Evolutionary conservation across 1,284 basidiomycete genomes (phyloP).

Genomic region (Sanguinoderma infundibulare): DNA sequence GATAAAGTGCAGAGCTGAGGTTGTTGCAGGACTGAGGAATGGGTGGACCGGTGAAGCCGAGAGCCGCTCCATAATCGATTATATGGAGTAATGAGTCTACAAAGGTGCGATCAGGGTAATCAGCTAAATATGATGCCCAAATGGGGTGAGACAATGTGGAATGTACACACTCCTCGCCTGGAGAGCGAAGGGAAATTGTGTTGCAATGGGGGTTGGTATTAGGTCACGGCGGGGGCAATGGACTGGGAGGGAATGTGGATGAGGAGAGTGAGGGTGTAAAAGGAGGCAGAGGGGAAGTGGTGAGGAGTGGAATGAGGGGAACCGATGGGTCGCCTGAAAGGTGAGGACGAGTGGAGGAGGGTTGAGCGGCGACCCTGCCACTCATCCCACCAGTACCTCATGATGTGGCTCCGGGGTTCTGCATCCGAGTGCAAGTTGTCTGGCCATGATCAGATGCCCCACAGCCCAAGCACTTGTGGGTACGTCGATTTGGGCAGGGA

Average conservation of each 20-base stretch:
- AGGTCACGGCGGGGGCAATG: conserved; percentile 9
- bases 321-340: too few species aligned
- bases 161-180: not conserved
- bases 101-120: conserved; percentile 11
- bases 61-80: conserved; percentile 6
- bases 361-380: not conserved
- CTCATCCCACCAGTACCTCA: not conserved
- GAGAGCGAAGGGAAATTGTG: not conserved
- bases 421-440: not conserved
- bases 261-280: not conserved
- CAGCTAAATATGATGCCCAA: conserved; percentile 6
- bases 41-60: not conserved
- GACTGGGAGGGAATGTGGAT: conserved; percentile 7
- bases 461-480: conserved; percentile 6
- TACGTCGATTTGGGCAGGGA: not conserved
- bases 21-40: conserved; percentile 4
- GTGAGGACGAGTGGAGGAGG: not conserved
- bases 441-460: conserved; percentile 2
- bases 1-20: conserved; percentile 1
- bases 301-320: too few species aligned
- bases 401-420: too few species aligned
- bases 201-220: conserved; percentile 17
- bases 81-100: conserved; percentile 10
- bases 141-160: not conserved
- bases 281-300: not conserved